A percentile compares a stretch with the other conserved stretches of the same genome.
phyloP scores from a whole-genome alignment of 202 grass and related monocot genomes.

The Zizania palustris region DNA sequence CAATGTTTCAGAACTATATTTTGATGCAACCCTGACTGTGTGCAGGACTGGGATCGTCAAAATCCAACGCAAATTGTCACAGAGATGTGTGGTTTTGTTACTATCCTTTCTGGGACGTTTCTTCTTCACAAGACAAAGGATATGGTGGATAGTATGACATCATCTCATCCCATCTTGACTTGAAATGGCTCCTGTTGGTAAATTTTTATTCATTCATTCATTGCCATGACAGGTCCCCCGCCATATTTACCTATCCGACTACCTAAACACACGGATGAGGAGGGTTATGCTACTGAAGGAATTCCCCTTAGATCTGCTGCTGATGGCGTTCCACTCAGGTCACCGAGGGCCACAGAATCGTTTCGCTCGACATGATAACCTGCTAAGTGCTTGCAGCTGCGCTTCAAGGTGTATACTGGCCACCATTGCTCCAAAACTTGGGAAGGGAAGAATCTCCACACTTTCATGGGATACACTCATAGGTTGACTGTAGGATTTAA shows the following conservation, averaged over 20 bases:
- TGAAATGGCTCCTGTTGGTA: slow-evolving; percentile 3
- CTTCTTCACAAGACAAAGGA: slow-evolving; percentile 99
- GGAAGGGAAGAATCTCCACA: slow-evolving; percentile 54
- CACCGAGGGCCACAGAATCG: slow-evolving; percentile 63
- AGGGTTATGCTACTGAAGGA: slow-evolving; percentile 60
- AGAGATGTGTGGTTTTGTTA: slow-evolving; percentile 95
- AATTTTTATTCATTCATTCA: slow-evolving; percentile 3
- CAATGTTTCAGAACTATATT: not conserved
- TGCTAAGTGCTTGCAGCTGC: not conserved
- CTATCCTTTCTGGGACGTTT: slow-evolving; percentile 97
- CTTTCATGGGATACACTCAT: slow-evolving; percentile 53
- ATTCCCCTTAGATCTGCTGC: slow-evolving; percentile 72
- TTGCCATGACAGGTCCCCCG: slow-evolving; percentile 47
- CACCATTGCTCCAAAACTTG: slow-evolving; percentile 32
- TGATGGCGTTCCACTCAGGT: slow-evolving; percentile 69
- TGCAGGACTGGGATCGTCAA: slow-evolving; percentile 98
- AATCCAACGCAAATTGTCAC: slow-evolving; percentile 90
- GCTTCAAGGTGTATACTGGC: slow-evolving; percentile 28
- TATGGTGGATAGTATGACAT: slow-evolving; percentile 75
- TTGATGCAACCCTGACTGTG: slow-evolving; percentile 25
- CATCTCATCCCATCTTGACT: not conserved
- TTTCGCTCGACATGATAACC: slow-evolving; percentile 34
- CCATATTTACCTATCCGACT: slow-evolving; percentile 51
- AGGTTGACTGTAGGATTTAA: slow-evolving; percentile 61
- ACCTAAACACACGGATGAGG: slow-evolving; percentile 67